A percentile compares a stretch with the other conserved stretches of the same genome.
Evolutionary conservation across 306 rosid species (phyloP).

Genomic region (Lathyrus sativus): DNA sequence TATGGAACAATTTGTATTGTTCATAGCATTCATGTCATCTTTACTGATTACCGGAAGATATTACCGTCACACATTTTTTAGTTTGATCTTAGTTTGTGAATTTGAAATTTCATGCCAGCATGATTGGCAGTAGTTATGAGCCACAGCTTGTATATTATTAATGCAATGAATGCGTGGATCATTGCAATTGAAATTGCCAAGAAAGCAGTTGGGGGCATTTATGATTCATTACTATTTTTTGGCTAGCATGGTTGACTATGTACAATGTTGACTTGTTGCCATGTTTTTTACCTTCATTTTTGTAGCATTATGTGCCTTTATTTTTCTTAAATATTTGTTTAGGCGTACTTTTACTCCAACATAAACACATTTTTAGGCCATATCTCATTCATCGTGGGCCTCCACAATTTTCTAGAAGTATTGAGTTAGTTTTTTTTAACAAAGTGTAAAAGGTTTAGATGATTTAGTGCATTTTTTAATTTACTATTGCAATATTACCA

Average conservation of each 20-base stretch:
- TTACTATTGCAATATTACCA: not conserved
- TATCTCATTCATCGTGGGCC: not conserved
- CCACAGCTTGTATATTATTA: slow-evolving; percentile 1
- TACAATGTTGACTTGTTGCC: slow-evolving; percentile 13
- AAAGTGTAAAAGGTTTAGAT: slow-evolving; percentile 6
- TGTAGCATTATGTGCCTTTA: slow-evolving; percentile 5
- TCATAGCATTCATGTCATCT: not conserved
- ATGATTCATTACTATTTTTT: slow-evolving; percentile 3
- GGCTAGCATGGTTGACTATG: slow-evolving; percentile 2
- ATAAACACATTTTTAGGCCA: not conserved
- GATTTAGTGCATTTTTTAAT: not conserved
- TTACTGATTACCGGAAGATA: not conserved
- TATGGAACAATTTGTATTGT: slow-evolving; percentile 1
- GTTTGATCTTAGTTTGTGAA: slow-evolving; percentile 11
- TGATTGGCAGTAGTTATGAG: slow-evolving; percentile 6
- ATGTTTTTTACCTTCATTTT: slow-evolving; percentile 6
- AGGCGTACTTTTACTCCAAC: not conserved
- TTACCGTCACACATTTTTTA: not conserved
- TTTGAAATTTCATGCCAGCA: slow-evolving; percentile 12
- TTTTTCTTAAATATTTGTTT: not conserved
- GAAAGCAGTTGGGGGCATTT: slow-evolving; percentile 14
- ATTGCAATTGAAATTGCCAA: slow-evolving; percentile 21
- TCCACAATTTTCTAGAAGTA: slow-evolving; percentile 7
- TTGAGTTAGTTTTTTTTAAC: slow-evolving; percentile 3
- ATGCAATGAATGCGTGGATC: slow-evolving; percentile 1